phyloP scores from a whole-genome alignment of 1,284 basidiomycete genomes.

The Boletus semigastroideus region DNA sequence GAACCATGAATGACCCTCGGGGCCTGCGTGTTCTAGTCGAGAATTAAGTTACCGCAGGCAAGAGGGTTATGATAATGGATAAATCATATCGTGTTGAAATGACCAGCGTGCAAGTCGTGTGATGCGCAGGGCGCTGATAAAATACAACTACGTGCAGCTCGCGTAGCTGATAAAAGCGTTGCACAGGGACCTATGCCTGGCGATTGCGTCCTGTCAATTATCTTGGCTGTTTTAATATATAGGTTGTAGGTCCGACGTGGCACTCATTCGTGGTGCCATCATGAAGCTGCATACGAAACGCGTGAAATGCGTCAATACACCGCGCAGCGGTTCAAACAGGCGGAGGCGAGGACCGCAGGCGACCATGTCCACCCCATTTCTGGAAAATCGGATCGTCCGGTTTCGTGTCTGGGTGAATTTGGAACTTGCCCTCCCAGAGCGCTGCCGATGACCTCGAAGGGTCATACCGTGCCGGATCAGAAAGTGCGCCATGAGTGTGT shows the following conservation, averaged over 20 bases:
- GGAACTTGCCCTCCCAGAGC: constrained; percentile 78
- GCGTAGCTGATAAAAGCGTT: constrained; percentile 1
- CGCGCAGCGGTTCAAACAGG: constrained; percentile 16
- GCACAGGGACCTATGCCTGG: constrained; percentile 12
- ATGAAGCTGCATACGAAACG: constrained; percentile 1
- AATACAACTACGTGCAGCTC: neutral
- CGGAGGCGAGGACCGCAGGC: constrained; percentile 13
- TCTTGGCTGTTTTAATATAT: constrained; percentile 10
- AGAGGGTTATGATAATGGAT: constrained; percentile 24
- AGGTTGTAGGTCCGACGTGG: constrained; percentile 5
- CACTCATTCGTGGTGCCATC: constrained; percentile 5
- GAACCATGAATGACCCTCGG: neutral
- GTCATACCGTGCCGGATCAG: constrained; percentile 73
- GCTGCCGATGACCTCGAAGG: constrained; percentile 79
- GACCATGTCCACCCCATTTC: constrained; percentile 36
- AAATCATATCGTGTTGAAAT: constrained; percentile 19
- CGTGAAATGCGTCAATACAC: neutral
- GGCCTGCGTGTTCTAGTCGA: constrained; percentile 8
- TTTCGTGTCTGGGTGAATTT: constrained; percentile 83
- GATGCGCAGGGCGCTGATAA: neutral
- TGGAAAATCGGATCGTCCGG: constrained; percentile 45
- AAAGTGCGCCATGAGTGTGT: constrained; percentile 54
- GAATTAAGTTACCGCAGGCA: constrained; percentile 22
- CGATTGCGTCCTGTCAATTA: constrained; percentile 8
- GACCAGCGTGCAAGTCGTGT: neutral